These are phyloP conservation scores for Suhomyces pyralidae DNA, from an alignment of 805 yeast genomes.

Conservation along the genomic window DNA sequence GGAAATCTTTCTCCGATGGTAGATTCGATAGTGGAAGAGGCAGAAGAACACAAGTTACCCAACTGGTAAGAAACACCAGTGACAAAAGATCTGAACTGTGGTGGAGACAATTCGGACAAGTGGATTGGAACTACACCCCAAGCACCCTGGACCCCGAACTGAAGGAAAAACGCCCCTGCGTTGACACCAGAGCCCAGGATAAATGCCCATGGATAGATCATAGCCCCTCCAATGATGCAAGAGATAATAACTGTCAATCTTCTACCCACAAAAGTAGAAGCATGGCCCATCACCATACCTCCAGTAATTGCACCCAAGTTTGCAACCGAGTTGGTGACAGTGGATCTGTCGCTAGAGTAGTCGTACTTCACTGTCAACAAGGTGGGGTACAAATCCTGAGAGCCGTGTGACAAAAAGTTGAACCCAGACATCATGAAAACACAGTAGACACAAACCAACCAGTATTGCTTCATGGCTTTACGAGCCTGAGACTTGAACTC, in stretches of 20 bases:
- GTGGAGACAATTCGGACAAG: constrained; percentile 59
- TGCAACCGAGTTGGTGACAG: constrained; percentile 41
- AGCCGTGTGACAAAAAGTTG: constrained; percentile 42
- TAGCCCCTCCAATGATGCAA: constrained; percentile 35
- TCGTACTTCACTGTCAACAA: constrained; percentile 33
- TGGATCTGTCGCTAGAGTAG: constrained; percentile 29
- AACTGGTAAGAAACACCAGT: constrained; percentile 64
- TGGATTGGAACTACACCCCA: constrained; percentile 69
- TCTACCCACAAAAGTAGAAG: constrained; percentile 36
- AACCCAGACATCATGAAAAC: constrained; percentile 47
- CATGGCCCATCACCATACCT: constrained; percentile 45
- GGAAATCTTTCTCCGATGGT: constrained; percentile 56
- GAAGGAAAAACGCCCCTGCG: constrained; percentile 61
- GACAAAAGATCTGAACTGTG: constrained; percentile 59
- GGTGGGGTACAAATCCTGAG: constrained; percentile 43
- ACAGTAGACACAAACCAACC: constrained; percentile 58
- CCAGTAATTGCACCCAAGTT: constrained; percentile 42
- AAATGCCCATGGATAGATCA: constrained; percentile 41
- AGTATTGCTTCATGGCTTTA: constrained; percentile 44
- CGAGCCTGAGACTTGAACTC: constrained; percentile 12
- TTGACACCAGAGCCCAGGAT: constrained; percentile 39
- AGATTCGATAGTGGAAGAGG: constrained; percentile 66
- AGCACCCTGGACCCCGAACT: constrained; percentile 64
- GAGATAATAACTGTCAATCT: constrained; percentile 33
- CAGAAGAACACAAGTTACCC: constrained; percentile 66